Conservation (phyloP, 495 filamentous ascomycete genomes). For the Talaromyces wortmannii region DNA sequence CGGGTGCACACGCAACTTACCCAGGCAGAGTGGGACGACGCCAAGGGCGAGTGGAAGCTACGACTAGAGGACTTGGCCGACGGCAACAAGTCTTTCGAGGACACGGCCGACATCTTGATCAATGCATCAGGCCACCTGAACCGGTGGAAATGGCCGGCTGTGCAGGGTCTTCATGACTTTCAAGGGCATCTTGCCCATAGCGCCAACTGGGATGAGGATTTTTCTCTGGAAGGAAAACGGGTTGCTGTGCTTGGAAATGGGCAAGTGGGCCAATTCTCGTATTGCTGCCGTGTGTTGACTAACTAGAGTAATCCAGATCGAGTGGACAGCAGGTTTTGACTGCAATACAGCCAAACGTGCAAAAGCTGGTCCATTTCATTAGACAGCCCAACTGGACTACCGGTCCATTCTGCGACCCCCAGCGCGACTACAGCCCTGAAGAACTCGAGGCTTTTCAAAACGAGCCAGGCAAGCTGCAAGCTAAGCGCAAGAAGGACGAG, state of each 20-base stretch:
- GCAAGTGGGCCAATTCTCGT: background rate
- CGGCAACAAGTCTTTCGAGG: conserved; percentile 20
- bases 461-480: too few relatives aligned
- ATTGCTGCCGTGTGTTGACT: too few relatives aligned
- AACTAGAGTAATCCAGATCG: too few relatives aligned
- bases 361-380: too few relatives aligned
- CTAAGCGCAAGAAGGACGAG: too few relatives aligned
- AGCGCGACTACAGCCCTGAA: too few relatives aligned
- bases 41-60: conserved; percentile 38
- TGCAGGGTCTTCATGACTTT: conserved; percentile 46
- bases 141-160: conserved; percentile 46
- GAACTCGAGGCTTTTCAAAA: too few relatives aligned
- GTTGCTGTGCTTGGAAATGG: conserved; percentile 24
- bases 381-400: too few relatives aligned
- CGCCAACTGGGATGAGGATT: conserved; percentile 51
- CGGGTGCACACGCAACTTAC: conserved; percentile 29
- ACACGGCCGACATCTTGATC: conserved; percentile 48
- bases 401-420: too few relatives aligned
- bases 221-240: conserved; percentile 40
- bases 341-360: too few relatives aligned
- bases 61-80: conserved; percentile 27
- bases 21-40: conserved; percentile 30
- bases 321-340: too few relatives aligned
- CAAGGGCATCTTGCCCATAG: conserved; percentile 48
- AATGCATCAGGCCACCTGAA: conserved; percentile 51